Base-by-base conservation (phyloP, 2,329 filamentous ascomycete genomes). In the Ophiognomonia clavigignenti-juglandacearum region DNA sequence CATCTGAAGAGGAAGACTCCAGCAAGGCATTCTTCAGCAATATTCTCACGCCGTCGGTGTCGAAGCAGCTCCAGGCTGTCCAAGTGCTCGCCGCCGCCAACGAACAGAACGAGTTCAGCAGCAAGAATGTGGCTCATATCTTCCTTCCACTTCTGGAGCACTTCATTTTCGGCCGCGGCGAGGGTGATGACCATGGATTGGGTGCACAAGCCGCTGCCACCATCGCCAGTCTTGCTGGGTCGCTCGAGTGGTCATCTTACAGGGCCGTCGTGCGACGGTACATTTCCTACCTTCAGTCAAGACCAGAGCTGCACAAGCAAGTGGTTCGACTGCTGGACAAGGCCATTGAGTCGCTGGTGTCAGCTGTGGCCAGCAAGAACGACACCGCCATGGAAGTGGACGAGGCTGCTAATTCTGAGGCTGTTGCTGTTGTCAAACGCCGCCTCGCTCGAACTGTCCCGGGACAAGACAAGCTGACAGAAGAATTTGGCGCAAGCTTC, bases 131-230 rank as follows among this genome's bases (percentile, higher is more conserved):
- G 53, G 83, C 85, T 49, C 85, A 92, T 16, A 86, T 96, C 59
- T 88, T 97, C 61, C 80, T 98, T 34, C 95, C 93, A 1, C 73
- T 98, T 18, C 74, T 97, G 9, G 93, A 98, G 61, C 91, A 96
- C 61, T 97, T 96, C 60, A 85, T 96, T 20, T 92, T 96, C 60
- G 86, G 90, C 49, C 82, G 86, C 50, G 80, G 89, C 39, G 74
- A 76, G 8, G 72, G 64, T 19, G 89, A 96, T 61, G 90, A 89
- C 29, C 86, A 95, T 56, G 92, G 90, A 41, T 74, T 97, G 44
- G 84, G 89, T 41, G 89, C 90, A 14, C 89, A 96, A 64, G 84
- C 92, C 5, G 85, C 90, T n/a, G 80, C 76, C 9, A 86, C 90
- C 0, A 85, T 98, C 50, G 85, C 87, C 2, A 74, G 77, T 22